Evolutionary conservation across 2,329 filamentous ascomycete species (phyloP), one percentile per base, ranked within the genome.

Genomic region (Xenoacremonium recifei): DNA sequence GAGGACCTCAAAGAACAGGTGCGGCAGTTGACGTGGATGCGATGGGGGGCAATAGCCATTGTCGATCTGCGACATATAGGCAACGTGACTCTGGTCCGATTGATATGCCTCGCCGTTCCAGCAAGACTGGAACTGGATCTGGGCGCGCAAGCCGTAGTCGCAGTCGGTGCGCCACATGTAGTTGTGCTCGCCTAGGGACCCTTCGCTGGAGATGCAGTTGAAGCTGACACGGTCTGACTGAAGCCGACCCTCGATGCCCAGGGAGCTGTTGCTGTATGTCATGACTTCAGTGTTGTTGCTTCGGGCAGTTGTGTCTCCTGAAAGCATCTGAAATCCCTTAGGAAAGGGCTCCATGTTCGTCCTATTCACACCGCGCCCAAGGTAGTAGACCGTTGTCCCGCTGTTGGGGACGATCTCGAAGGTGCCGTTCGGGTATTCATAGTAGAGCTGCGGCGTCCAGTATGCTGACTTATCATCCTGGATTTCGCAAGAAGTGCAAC

Each of bases 401-500:
- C 45, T 41, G 10, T 55, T 55, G 2, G 53, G 53, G 2, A 55
- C 53, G 38, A 55, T 49, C 43, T 55, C 32, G 19, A 55, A 55
- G 19, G 42, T 51, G 2, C 53, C 52, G 6, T 55, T 55, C 3
- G 37, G 40, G 9, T 55, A 50, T 6, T 50, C 52, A 17, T 40
- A 55, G 29, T 45, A 55, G 4, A 55, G 40, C 15, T 55, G 53
- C 1, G 53, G 53, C 21, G 53, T 55, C 53, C 53, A 55, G 40
- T 55, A 55, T 5, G 52, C 53, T 5, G 53, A 55, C 18, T 55
- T 55, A 15, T 55, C 53, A 5, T 53, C 50, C 20, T 55, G 53
- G 1, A 55, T 29, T 33, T 55, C 53, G 12, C 53, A 55, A 13
- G 53, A 55, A 6, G 52, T 55, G 25, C 53, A 55, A 27, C 45